A percentile compares a stretch with the other conserved stretches of the same genome.
Evolutionary conservation across 805 yeast genomes (phyloP).

Genomic region (Zygoascus bituminiphila): DNA sequence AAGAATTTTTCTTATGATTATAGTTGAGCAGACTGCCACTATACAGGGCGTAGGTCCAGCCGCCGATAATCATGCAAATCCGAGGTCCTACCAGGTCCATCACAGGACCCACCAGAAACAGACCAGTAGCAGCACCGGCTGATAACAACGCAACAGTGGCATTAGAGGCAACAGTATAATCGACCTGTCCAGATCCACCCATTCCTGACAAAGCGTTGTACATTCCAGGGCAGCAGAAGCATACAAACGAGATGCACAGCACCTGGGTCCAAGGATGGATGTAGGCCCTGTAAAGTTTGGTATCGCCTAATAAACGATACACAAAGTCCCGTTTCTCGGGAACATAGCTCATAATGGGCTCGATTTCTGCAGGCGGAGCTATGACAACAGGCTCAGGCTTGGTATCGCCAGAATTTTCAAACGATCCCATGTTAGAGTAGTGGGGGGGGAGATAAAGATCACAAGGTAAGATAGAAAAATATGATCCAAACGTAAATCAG

Average conservation of each 20-base stretch:
- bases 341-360: neutral
- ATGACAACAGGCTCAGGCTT: neutral
- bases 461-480: neutral
- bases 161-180: slow-evolving; percentile 24
- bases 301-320: neutral
- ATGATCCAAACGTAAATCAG: no score
- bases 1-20: slow-evolving; percentile 39
- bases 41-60: slow-evolving; percentile 47
- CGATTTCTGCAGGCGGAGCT: neutral
- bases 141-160: slow-evolving; percentile 26
- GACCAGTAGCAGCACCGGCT: slow-evolving; percentile 22
- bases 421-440: neutral
- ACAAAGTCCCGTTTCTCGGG: neutral
- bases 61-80: slow-evolving; percentile 39
- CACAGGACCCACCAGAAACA: slow-evolving; percentile 26
- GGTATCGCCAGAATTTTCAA: neutral
- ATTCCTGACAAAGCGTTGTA: slow-evolving; percentile 27
- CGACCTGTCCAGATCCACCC: slow-evolving; percentile 30
- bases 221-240: slow-evolving; percentile 31
- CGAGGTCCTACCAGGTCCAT: slow-evolving; percentile 26
- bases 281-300: neutral
- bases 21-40: slow-evolving; percentile 44
- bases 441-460: neutral
- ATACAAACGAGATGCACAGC: slow-evolving; percentile 22
- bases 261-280: slow-evolving; percentile 23